phyloP scores from a whole-genome alignment of 352 stramenopile genomes.

The Blastocystis sp. region DNA sequence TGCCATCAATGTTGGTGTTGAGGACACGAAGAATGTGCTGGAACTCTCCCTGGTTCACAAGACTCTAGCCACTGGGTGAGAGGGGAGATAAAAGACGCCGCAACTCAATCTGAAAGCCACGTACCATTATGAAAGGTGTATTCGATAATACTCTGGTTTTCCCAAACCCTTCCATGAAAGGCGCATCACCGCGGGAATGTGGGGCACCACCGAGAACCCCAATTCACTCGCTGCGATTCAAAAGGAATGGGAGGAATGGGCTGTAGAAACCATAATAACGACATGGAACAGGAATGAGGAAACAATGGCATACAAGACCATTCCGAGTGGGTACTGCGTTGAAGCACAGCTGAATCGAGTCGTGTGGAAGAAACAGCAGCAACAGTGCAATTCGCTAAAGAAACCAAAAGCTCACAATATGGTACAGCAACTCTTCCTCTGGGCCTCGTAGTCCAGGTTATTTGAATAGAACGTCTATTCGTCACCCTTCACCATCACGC shows the following conservation, averaged over 20 bases:
- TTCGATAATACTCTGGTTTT: constrained; percentile 28
- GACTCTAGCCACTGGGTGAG: constrained; percentile 37
- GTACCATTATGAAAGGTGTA: constrained; percentile 73
- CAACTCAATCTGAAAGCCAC: not conserved
- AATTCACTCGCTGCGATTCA: too few relatives aligned
- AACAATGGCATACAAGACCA: too few relatives aligned
- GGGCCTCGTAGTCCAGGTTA: constrained; percentile 59
- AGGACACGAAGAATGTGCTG: constrained; percentile 99
- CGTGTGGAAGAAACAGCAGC: not conserved
- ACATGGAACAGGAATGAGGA: not conserved
- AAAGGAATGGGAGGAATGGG: too few relatives aligned
- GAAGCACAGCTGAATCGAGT: too few relatives aligned
- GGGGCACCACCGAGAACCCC: too few relatives aligned
- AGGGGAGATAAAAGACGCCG: not conserved
- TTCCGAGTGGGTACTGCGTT: too few relatives aligned
- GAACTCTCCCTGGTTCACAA: constrained; percentile 85
- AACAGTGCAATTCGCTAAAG: not conserved
- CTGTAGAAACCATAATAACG: not conserved
- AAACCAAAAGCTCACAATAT: constrained; percentile 46
- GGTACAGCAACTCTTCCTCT: constrained; percentile 56
- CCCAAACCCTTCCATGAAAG: not conserved
- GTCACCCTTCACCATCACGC: not conserved
- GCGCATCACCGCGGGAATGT: not conserved
- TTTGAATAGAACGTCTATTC: constrained; percentile 64
- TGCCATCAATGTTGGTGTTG: constrained; percentile 99